These are phyloP conservation scores for Cystofilobasidium macerans DNA, from an alignment of 768 basidiomycete genomes.

Conservation along the genomic window DNA sequence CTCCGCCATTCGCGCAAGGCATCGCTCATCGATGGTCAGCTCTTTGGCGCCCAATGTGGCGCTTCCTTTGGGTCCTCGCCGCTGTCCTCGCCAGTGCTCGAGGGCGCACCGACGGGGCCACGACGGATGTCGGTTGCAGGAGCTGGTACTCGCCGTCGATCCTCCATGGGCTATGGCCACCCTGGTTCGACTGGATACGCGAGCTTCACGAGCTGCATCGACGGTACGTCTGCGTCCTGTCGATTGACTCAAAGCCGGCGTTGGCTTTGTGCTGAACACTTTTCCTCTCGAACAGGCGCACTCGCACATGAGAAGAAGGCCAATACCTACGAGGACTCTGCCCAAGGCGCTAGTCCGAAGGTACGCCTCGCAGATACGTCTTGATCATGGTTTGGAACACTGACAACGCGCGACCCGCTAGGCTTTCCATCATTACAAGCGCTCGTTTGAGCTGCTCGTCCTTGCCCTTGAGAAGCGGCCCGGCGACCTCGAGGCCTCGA, in stretches of 20 bases:
- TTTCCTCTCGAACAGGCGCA: background rate
- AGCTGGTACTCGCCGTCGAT: background rate
- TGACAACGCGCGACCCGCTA: background rate
- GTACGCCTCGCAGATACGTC: too few species aligned
- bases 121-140: background rate
- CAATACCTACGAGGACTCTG: slow-evolving; percentile 7
- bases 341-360: slow-evolving; percentile 17
- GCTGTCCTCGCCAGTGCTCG: background rate
- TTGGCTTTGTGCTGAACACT: background rate
- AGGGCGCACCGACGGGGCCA: background rate
- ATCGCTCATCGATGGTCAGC: background rate
- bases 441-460: slow-evolving; percentile 34
- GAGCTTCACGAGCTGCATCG: slow-evolving; percentile 9
- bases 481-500: slow-evolving; percentile 30
- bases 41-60: background rate
- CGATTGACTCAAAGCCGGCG: background rate
- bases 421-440: slow-evolving; percentile 35
- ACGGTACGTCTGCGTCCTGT: slow-evolving; percentile 1
- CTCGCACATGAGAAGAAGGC: slow-evolving; percentile 25
- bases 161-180: background rate
- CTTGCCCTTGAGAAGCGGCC: slow-evolving; percentile 31
- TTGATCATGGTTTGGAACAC: too few species aligned
- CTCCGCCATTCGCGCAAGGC: background rate
- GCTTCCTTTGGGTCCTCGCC: too few species aligned
- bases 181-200: background rate